Conservation (phyloP, 1,284 basidiomycete species). For the Ganoderma boninense region DNA sequence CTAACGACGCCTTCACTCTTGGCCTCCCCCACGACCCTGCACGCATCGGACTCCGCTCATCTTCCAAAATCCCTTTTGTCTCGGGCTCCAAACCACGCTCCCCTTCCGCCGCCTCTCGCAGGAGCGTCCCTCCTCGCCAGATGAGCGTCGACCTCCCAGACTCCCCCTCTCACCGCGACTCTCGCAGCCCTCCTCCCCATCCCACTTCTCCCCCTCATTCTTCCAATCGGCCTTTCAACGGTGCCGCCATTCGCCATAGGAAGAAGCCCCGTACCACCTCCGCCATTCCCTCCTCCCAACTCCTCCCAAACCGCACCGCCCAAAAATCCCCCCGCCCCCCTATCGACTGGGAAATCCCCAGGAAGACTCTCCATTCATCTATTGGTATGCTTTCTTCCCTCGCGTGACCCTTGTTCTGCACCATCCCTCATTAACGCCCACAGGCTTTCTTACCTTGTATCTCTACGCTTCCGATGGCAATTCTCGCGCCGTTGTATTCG, state of each 20-base stretch:
- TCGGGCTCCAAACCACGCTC: conserved; percentile 34
- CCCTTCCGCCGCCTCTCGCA: conserved; percentile 26
- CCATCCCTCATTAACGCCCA: conserved; percentile 6
- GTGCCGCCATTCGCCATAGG: conserved; percentile 27
- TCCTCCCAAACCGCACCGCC: conserved; percentile 21
- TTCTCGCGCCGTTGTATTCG: conserved; percentile 65
- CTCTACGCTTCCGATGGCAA: conserved; percentile 72
- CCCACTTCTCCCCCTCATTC: background rate
- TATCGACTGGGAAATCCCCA: conserved; percentile 86
- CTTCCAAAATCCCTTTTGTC: conserved; percentile 53
- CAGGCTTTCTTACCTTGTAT: conserved; percentile 87
- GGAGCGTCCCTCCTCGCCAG: conserved; percentile 19
- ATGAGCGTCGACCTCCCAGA: conserved; percentile 26
- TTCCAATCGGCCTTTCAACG: conserved; percentile 22
- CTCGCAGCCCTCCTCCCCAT: conserved; percentile 18
- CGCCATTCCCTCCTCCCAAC: conserved; percentile 13
- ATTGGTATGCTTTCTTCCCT: conserved; percentile 69
- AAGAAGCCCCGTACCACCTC: conserved; percentile 26
- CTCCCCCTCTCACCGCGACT: background rate
- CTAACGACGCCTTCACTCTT: conserved; percentile 61
- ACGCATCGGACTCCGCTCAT: conserved; percentile 51
- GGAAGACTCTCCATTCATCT: conserved; percentile 90
- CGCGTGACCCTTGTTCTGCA: background rate
- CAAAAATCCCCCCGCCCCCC: conserved; percentile 26
- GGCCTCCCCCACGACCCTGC: conserved; percentile 52